These are phyloP conservation scores for Pichia sp. DNA, from an alignment of 1,139 yeast genomes.

Conservation along the genomic window DNA sequence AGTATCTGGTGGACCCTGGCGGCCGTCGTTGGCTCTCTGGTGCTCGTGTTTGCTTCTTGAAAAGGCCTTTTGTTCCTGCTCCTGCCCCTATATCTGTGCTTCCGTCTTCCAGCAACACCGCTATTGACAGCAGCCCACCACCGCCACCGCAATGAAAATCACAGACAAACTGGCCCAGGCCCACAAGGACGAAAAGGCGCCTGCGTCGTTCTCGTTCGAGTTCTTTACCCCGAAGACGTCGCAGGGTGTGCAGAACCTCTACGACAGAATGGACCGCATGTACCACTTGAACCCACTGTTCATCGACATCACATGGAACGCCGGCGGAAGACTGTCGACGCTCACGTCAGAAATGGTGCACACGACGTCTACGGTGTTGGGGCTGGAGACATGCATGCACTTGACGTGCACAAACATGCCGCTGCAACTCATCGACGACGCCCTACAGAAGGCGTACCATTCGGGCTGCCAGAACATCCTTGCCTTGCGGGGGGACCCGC, in stretches of 20 bases:
- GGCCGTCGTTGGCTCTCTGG: no score
- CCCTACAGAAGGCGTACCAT: slow-evolving; percentile 76
- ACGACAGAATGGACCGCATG: slow-evolving; percentile 98
- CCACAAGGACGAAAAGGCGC: slow-evolving; percentile 34
- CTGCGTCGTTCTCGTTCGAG: slow-evolving; percentile 87
- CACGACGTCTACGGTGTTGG: slow-evolving; percentile 87
- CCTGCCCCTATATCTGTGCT: background rate
- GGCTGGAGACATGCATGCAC: slow-evolving; percentile 97
- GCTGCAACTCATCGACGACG: slow-evolving; percentile 72
- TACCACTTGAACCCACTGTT: slow-evolving; percentile 86
- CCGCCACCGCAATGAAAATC: slow-evolving; percentile 40
- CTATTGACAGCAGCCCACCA: no score
- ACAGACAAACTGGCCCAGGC: slow-evolving; percentile 50
- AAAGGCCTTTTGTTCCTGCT: background rate
- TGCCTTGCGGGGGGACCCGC: slow-evolving; percentile 84
- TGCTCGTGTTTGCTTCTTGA: no score
- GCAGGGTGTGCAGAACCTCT: slow-evolving; percentile 92
- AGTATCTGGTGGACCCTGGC: no score
- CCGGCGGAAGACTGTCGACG: slow-evolving; percentile 83
- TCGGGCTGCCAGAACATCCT: slow-evolving; percentile 94
- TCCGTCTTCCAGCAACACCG: no score
- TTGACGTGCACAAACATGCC: slow-evolving; percentile 97
- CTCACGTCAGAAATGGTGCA: slow-evolving; percentile 87
- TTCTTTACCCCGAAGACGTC: slow-evolving; percentile 97
- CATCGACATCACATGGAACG: slow-evolving; percentile 97